A percentile compares a stretch with the other conserved stretches of the same genome.
Conservation (phyloP, 75 land plant species). For the Selaginella tamariscina region DNA sequence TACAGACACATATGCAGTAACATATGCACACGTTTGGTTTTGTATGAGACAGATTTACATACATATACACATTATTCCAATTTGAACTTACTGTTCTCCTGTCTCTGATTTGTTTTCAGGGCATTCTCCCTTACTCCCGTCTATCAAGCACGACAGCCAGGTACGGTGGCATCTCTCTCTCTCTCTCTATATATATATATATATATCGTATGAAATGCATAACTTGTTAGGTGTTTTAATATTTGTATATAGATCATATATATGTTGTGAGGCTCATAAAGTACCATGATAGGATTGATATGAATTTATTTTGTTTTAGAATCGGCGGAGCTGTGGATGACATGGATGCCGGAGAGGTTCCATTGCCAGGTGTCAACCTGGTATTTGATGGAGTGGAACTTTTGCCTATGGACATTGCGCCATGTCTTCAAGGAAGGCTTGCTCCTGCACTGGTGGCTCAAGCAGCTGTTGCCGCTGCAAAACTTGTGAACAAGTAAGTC, state of each 20-base stretch:
- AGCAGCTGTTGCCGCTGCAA: slow-evolving; percentile 41
- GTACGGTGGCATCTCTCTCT: no score
- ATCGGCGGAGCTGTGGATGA: slow-evolving; percentile 51
- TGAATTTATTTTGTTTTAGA: slow-evolving; percentile 15
- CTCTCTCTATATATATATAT: no score
- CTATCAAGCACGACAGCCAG: background rate
- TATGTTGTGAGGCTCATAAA: no score
- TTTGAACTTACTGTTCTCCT: no score
- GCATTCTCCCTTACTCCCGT: slow-evolving; percentile 64
- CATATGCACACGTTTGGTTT: no score
- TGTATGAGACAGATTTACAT: no score
- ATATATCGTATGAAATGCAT: no score
- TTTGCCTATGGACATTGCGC: slow-evolving; percentile 62
- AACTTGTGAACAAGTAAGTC: background rate
- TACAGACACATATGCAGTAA: no score
- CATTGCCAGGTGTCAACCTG: slow-evolving; percentile 78
- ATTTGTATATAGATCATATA: no score
- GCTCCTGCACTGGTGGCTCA: slow-evolving; percentile 73
- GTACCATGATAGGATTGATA: slow-evolving; percentile 12
- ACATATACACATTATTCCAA: no score
- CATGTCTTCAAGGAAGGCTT: slow-evolving; percentile 87
- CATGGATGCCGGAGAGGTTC: slow-evolving; percentile 49
- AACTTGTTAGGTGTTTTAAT: no score
- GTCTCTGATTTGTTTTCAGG: no score
- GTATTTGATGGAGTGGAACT: slow-evolving; percentile 69